A percentile compares a stretch with the other conserved stretches of the same genome.
Evolutionary conservation across 202 grass and related monocot genomes (phyloP).

Genomic region (Bolboschoenoplectus hybrid): DNA sequence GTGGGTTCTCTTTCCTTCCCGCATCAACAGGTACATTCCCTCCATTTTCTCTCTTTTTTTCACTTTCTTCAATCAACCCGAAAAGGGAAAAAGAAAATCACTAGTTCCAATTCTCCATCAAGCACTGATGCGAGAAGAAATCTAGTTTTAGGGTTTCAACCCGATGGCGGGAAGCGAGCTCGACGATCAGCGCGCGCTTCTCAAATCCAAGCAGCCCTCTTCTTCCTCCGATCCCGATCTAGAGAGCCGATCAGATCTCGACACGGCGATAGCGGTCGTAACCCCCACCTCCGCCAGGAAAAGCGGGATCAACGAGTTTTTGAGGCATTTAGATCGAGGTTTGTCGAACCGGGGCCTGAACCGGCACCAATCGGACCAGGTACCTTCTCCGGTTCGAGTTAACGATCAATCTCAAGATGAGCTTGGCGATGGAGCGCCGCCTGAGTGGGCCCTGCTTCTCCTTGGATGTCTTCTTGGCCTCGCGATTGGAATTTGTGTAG

Average conservation of each 20-base stretch:
- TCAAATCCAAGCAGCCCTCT: constrained; percentile 38
- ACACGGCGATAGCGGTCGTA: constrained; percentile 40
- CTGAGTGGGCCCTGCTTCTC: constrained; percentile 89
- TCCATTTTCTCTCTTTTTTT: background rate
- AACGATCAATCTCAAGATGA: constrained; percentile 46
- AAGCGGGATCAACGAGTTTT: constrained; percentile 62
- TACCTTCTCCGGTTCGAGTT: constrained; percentile 38
- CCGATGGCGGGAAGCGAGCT: constrained; percentile 39
- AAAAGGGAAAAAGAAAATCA: background rate
- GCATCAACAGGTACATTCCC: background rate
- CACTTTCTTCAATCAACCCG: background rate
- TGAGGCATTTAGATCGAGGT: constrained; percentile 75
- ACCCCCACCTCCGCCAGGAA: constrained; percentile 54
- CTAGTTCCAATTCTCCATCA: background rate
- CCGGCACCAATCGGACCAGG: constrained; percentile 49
- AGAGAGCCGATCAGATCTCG: constrained; percentile 55
- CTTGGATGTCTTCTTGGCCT: constrained; percentile 91
- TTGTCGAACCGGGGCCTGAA: constrained; percentile 53
- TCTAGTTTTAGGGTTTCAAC: constrained; percentile 21
- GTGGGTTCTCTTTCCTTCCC: background rate
- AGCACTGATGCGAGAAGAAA: constrained; percentile 13
- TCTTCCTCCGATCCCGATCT: constrained; percentile 38
- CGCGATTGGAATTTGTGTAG: constrained; percentile 89
- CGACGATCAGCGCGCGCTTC: constrained; percentile 35
- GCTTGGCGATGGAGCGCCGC: constrained; percentile 75